Evolutionary conservation across 768 basidiomycete species (phyloP).

Genomic region (Galerina marginata): DNA sequence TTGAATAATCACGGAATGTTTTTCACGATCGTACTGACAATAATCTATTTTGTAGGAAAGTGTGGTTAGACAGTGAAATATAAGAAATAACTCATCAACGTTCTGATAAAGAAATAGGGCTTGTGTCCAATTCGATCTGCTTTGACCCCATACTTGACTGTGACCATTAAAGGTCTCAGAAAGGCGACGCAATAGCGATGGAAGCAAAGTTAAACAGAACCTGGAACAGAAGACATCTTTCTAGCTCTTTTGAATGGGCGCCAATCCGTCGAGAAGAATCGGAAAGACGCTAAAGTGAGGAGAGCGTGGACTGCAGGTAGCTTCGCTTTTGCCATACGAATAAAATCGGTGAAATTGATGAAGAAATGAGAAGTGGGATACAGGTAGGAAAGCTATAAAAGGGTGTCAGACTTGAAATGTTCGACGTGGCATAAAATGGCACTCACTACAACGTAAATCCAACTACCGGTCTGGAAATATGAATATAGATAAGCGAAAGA

Average conservation of each 20-base stretch:
- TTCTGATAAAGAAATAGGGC: too few species aligned
- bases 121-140: conserved; percentile 22
- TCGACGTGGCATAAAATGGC: neutral
- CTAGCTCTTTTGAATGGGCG: conserved; percentile 89
- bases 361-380: conserved; percentile 19
- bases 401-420: conserved; percentile 4
- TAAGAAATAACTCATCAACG: conserved; percentile 9
- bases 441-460: conserved; percentile 30
- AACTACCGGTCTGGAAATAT: conserved; percentile 43
- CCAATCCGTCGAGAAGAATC: conserved; percentile 62
- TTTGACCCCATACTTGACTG: conserved; percentile 28
- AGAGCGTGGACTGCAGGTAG: conserved; percentile 46
- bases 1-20: too few species aligned
- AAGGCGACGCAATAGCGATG: conserved; percentile 34
- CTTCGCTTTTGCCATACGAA: conserved; percentile 3
- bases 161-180: neutral
- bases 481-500: conserved; percentile 14
- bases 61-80: neutral
- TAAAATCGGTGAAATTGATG: conserved; percentile 18
- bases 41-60: neutral
- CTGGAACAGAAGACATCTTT: conserved; percentile 40
- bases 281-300: conserved; percentile 88
- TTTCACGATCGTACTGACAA: neutral
- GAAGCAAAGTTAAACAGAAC: conserved; percentile 45
- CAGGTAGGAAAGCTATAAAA: conserved; percentile 23